Evolutionary conservation across 2,329 filamentous ascomycete genomes (phyloP).

Genomic region (Hypoxylon sp.): DNA sequence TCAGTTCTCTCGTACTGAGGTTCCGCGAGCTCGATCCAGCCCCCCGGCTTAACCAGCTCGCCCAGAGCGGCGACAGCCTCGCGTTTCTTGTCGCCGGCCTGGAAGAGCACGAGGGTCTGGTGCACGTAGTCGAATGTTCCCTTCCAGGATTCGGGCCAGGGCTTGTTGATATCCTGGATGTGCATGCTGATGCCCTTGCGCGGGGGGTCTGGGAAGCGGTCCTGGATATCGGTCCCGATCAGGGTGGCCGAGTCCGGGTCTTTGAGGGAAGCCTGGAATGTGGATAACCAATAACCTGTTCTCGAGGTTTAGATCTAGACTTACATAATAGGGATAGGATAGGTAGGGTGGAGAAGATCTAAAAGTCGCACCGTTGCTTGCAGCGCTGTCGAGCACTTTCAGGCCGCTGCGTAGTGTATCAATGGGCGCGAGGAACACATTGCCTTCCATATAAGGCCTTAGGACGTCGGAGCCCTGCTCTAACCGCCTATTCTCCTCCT

Average conservation of each 20-base stretch:
- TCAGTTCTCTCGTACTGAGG: slow-evolving; percentile 13
- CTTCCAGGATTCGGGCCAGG: slow-evolving; percentile 31
- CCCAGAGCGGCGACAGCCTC: slow-evolving; percentile 20
- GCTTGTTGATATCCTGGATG: slow-evolving; percentile 34
- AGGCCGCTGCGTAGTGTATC: slow-evolving; percentile 13
- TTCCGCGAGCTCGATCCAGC: slow-evolving; percentile 39
- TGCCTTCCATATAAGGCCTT: slow-evolving; percentile 31
- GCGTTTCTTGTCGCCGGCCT: slow-evolving; percentile 13
- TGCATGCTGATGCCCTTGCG: slow-evolving; percentile 24
- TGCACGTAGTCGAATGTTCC: slow-evolving; percentile 33
- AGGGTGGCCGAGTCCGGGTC: slow-evolving; percentile 30
- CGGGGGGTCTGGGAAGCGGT: slow-evolving; percentile 28
- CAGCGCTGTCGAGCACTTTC: slow-evolving; percentile 30
- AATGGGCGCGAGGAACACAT: slow-evolving; percentile 26
- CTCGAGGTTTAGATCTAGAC: neutral
- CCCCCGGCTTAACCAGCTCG: slow-evolving; percentile 34
- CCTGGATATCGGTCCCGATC: slow-evolving; percentile 34
- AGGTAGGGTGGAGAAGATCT: too few species aligned
- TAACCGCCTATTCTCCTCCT: slow-evolving; percentile 30
- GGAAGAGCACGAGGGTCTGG: slow-evolving; percentile 33
- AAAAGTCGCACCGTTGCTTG: slow-evolving; percentile 19
- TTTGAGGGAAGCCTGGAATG: slow-evolving; percentile 28
- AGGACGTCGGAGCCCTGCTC: slow-evolving; percentile 16
- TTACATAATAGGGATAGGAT: too few species aligned
- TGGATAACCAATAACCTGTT: slow-evolving; percentile 23